A percentile compares a stretch with the other conserved stretches of the same genome.
Conservation (phyloP, 768 basidiomycete species). For the Tulasnella sp. region DNA sequence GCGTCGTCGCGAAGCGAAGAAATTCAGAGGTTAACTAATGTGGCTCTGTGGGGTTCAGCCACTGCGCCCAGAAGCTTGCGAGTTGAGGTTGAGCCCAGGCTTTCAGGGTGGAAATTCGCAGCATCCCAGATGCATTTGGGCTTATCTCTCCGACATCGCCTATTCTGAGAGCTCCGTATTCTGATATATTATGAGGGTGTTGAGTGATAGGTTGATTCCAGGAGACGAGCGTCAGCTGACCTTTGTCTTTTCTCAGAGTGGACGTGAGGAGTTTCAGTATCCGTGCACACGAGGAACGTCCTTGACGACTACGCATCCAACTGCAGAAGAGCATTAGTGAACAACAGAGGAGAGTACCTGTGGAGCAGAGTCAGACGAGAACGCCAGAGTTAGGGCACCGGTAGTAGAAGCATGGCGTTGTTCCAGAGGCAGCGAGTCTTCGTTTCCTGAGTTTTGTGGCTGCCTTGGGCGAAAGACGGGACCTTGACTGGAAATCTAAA, state of each 20-base stretch:
- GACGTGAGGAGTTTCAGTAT: slow-evolving; percentile 84
- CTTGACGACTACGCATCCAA: slow-evolving; percentile 90
- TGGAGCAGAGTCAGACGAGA: slow-evolving; percentile 90
- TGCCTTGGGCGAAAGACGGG: no score
- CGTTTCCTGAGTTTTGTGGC: slow-evolving; percentile 40
- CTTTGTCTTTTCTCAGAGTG: slow-evolving; percentile 85
- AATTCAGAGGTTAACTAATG: slow-evolving; percentile 82
- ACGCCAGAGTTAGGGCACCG: slow-evolving; percentile 95
- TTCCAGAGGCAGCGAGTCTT: slow-evolving; percentile 82
- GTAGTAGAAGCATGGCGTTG: slow-evolving; percentile 98
- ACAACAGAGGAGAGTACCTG: slow-evolving; percentile 92
- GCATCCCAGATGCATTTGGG: slow-evolving; percentile 92
- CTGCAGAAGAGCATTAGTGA: slow-evolving; percentile 89
- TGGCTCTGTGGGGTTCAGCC: slow-evolving; percentile 70
- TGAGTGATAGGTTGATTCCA: not conserved
- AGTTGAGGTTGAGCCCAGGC: slow-evolving; percentile 94
- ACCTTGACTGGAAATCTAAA: no score
- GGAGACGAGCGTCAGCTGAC: slow-evolving; percentile 42
- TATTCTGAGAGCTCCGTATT: slow-evolving; percentile 77
- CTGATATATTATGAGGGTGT: slow-evolving; percentile 45
- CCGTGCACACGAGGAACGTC: slow-evolving; percentile 74
- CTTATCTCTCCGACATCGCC: slow-evolving; percentile 84
- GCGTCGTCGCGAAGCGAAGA: slow-evolving; percentile 88
- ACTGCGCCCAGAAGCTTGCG: slow-evolving; percentile 72
- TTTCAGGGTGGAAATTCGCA: slow-evolving; percentile 85